Conservation (phyloP, 768 basidiomycete genomes). For the Dacryopinax spathularia region DNA sequence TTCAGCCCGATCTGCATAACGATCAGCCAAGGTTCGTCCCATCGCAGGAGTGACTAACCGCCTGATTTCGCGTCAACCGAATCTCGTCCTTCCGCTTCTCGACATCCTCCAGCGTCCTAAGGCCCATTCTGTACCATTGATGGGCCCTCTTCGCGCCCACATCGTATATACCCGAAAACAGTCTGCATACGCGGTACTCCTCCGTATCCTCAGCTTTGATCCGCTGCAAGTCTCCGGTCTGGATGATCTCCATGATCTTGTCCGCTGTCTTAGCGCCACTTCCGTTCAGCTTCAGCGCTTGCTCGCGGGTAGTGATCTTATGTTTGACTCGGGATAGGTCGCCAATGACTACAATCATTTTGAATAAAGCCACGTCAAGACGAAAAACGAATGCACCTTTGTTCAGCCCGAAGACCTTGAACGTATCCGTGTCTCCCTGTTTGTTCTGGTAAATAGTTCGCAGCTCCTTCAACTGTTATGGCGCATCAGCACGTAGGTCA, state of each 20-base stretch:
- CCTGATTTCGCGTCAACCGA: slow-evolving; percentile 42
- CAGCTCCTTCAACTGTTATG: slow-evolving; percentile 47
- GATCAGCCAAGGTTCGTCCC: not conserved
- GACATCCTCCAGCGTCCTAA: slow-evolving; percentile 66
- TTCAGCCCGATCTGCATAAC: slow-evolving; percentile 38
- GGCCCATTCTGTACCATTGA: slow-evolving; percentile 62
- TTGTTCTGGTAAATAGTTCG: slow-evolving; percentile 50
- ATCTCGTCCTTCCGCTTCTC: slow-evolving; percentile 44
- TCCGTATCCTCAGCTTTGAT: slow-evolving; percentile 53
- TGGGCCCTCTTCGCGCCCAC: slow-evolving; percentile 59
- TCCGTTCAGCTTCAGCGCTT: slow-evolving; percentile 46
- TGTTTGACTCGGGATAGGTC: slow-evolving; percentile 41
- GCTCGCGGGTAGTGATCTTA: slow-evolving; percentile 41
- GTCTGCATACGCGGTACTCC: slow-evolving; percentile 38
- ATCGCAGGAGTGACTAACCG: slow-evolving; percentile 14
- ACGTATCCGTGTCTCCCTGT: slow-evolving; percentile 44
- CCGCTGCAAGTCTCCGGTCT: slow-evolving; percentile 56
- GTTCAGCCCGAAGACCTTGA: slow-evolving; percentile 49
- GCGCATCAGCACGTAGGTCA: not conserved
- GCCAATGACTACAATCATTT: slow-evolving; percentile 37
- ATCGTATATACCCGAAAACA: slow-evolving; percentile 74
- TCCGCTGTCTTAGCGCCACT: slow-evolving; percentile 62
- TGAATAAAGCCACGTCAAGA: not conserved
- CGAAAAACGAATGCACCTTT: slow-evolving; percentile 38
- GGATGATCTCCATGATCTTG: slow-evolving; percentile 74